Evolutionary conservation across 1,139 yeast genomes (phyloP).

Genomic region (Nakaseomyces glabratus): DNA sequence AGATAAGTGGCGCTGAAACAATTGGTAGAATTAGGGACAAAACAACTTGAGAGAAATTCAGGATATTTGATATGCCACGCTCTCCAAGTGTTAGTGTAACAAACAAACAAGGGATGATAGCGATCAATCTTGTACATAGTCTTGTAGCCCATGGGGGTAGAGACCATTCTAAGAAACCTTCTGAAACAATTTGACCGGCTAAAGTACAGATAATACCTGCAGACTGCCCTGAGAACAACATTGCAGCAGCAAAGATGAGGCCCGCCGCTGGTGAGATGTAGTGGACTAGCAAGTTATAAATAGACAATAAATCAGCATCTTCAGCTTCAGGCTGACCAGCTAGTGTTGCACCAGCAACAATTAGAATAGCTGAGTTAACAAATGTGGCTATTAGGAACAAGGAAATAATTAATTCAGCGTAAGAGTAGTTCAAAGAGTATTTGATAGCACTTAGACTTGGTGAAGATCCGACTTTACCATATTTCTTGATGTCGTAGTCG

Average conservation of each 20-base stretch:
- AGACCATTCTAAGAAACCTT: slow-evolving; percentile 82
- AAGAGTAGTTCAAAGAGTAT: slow-evolving; percentile 61
- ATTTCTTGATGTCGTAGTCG: slow-evolving; percentile 63
- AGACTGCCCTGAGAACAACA: slow-evolving; percentile 91
- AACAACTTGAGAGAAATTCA: slow-evolving; percentile 84
- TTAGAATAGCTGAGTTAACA: slow-evolving; percentile 75
- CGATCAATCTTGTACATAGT: slow-evolving; percentile 70
- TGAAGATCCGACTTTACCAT: slow-evolving; percentile 29
- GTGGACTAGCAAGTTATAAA: slow-evolving; percentile 61
- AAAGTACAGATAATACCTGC: slow-evolving; percentile 97
- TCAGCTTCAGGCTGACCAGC: slow-evolving; percentile 61
- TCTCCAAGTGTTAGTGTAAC: slow-evolving; percentile 76
- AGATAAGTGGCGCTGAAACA: slow-evolving; percentile 81
- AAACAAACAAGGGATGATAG: slow-evolving; percentile 79
- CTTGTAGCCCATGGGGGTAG: slow-evolving; percentile 82
- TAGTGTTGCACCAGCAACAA: slow-evolving; percentile 78
- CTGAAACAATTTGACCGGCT: slow-evolving; percentile 95
- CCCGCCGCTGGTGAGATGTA: slow-evolving; percentile 91
- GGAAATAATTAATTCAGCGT: slow-evolving; percentile 67
- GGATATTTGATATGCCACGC: slow-evolving; percentile 69
- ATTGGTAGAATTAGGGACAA: slow-evolving; percentile 77
- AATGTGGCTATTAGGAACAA: slow-evolving; percentile 73
- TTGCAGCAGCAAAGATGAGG: slow-evolving; percentile 80
- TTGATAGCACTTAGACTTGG: slow-evolving; percentile 68
- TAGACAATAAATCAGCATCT: slow-evolving; percentile 79